Evolutionary conservation across 2,329 filamentous ascomycete genomes (phyloP).

Genomic region (Acrocalymma vagum): DNA sequence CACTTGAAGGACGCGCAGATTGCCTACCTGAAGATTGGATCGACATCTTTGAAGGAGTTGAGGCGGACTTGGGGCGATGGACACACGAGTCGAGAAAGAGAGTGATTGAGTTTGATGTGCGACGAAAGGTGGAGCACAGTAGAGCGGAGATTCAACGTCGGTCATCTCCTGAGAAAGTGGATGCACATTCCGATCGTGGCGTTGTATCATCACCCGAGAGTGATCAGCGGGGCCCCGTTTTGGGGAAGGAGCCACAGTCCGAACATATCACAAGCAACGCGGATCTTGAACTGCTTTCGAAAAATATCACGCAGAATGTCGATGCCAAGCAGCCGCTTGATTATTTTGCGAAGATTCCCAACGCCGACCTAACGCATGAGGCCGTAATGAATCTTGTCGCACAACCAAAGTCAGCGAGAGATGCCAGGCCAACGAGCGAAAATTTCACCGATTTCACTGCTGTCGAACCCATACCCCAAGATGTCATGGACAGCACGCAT

Average conservation of each 20-base stretch:
- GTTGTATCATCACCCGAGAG: slow-evolving; percentile 2
- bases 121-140: slow-evolving; percentile 29
- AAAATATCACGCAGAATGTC: no score
- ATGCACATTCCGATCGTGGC: slow-evolving; percentile 18
- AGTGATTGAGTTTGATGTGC: slow-evolving; percentile 71
- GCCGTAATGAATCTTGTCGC: no score
- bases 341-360: no score
- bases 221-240: no score
- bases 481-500: no score
- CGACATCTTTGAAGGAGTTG: slow-evolving; percentile 81
- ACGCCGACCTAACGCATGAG: no score
- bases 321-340: no score
- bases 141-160: slow-evolving; percentile 4
- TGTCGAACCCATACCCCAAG: no score
- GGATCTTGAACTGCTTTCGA: neutral
- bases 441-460: no score
- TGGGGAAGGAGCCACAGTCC: neutral
- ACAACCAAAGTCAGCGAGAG: no score
- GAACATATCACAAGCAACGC: neutral
- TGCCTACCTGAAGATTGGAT: slow-evolving; percentile 88
- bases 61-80: slow-evolving; percentile 83
- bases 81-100: slow-evolving; percentile 77
- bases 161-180: slow-evolving; percentile 4
- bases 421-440: no score
- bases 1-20: slow-evolving; percentile 83